phyloP scores from a whole-genome alignment of 495 filamentous ascomycete species.

The Echria macrotheca region DNA sequence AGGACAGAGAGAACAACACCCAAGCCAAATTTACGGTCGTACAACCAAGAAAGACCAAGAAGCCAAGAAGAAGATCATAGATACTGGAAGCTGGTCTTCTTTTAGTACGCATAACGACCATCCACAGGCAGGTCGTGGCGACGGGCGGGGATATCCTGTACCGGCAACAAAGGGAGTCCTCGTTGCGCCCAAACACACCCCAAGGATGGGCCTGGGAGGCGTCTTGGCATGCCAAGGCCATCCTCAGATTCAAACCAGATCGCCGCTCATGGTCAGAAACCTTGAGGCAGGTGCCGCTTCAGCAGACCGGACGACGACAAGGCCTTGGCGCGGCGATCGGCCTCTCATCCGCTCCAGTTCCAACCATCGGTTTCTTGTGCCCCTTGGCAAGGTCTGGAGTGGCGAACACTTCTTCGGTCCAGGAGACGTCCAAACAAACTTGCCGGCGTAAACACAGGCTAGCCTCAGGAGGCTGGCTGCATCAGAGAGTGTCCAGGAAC shows the following conservation, averaged over 20 bases:
- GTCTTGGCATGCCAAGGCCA: constrained; percentile 2
- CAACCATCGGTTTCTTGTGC: no score
- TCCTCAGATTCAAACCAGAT: constrained; percentile 8
- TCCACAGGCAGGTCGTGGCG: constrained; percentile 10
- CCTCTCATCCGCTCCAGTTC: not conserved
- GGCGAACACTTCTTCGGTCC: not conserved
- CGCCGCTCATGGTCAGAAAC: constrained; percentile 1
- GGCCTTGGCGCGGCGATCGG: no score
- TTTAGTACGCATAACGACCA: constrained; percentile 9
- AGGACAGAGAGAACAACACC: constrained; percentile 14
- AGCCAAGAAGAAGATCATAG: constrained; percentile 9
- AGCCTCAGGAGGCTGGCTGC: not conserved
- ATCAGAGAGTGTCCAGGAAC: constrained; percentile 1
- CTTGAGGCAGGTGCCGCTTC: not conserved
- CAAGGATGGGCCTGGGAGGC: not conserved
- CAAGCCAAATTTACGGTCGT: constrained; percentile 5
- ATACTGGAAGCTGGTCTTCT: constrained; percentile 8
- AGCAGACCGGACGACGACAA: no score
- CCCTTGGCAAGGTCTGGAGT: constrained; percentile 8
- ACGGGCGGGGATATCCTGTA: constrained; percentile 14
- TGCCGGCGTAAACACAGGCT: not conserved
- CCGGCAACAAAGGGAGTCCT: not conserved
- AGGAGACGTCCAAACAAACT: not conserved
- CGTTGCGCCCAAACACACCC: constrained; percentile 4
- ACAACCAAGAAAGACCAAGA: constrained; percentile 9